A percentile compares a stretch with the other conserved stretches of the same genome.
Evolutionary conservation across 1,284 basidiomycete genomes (phyloP).

Genomic region (Schizophyllum commune): DNA sequence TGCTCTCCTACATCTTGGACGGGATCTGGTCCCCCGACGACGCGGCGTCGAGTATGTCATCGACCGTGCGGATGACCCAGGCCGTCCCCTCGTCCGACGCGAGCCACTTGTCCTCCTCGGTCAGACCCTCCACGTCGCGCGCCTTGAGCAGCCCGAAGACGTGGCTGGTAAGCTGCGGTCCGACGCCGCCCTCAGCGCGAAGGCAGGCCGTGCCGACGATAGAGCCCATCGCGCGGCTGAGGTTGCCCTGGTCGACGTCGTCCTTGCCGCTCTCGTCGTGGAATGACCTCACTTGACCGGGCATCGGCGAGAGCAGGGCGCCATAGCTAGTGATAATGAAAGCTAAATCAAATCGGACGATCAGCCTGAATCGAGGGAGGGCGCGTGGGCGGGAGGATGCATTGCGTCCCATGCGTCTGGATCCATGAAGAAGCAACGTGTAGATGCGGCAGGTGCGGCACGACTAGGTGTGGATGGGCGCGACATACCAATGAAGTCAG

Average conservation of each 20-base stretch:
- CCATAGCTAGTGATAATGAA: slow-evolving; percentile 96
- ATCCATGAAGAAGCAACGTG: slow-evolving; percentile 21
- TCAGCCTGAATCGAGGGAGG: slow-evolving; percentile 17
- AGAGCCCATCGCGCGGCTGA: slow-evolving; percentile 83
- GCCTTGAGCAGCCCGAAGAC: slow-evolving; percentile 92
- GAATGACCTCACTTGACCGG: slow-evolving; percentile 39
- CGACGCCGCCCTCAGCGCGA: slow-evolving; percentile 83
- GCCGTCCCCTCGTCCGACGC: slow-evolving; percentile 84
- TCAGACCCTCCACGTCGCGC: slow-evolving; percentile 48
- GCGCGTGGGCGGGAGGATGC: background rate
- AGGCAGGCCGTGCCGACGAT: slow-evolving; percentile 89
- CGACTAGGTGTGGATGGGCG: slow-evolving; percentile 11
- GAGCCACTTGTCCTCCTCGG: slow-evolving; percentile 79
- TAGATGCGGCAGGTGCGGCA: slow-evolving; percentile 20
- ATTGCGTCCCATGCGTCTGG: background rate
- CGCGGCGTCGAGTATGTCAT: slow-evolving; percentile 71
- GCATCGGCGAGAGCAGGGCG: slow-evolving; percentile 72
- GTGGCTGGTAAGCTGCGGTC: slow-evolving; percentile 87
- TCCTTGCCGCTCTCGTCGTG: slow-evolving; percentile 27
- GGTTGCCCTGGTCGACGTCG: slow-evolving; percentile 66
- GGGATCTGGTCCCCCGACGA: slow-evolving; percentile 38
- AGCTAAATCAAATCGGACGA: slow-evolving; percentile 35
- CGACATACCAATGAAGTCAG: slow-evolving; percentile 75
- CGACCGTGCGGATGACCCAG: slow-evolving; percentile 88
- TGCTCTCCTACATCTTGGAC: slow-evolving; percentile 48